Evolutionary conservation across 768 basidiomycete genomes (phyloP), one percentile per base, ranked within the genome.

Genomic region (Leccinum rimulosum): DNA sequence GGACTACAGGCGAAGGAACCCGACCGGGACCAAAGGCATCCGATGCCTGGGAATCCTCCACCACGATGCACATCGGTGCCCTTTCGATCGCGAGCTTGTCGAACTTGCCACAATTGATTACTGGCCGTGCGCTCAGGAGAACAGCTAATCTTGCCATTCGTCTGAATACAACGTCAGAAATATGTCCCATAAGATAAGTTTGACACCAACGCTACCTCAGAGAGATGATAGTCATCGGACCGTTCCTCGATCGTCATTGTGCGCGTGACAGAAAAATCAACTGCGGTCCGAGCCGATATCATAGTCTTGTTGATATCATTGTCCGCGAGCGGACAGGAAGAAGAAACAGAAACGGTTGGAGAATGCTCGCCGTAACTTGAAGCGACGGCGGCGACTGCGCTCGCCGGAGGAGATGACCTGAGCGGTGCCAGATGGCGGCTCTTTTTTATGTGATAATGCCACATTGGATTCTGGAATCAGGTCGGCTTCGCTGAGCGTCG

Each of bases 161-260:
- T 28, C 66, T 68, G 45, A 38, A 51, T 14, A 2, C 15, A 8
- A 19, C 17, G 9, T 67, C 50, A 62, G 30, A 60, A 28, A 15
- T 11, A 4, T 33, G 2, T 25, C 7, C 11, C 17, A 9, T 4
- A 28, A 1, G 14, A 33, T 10, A 45, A 53, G n/a, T 36, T 3
- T 25, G 51, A 10, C 14, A 66, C 64, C 2, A 28, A 68, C 64
- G n/a, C 27, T 2, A 15, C 15, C 19, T 52, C n/a, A 17, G 52
- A 31, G 17, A 11, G 17, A 36, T 11, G 22, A 10, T 11, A 54
- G 14, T 57, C 30, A n/a, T 49, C 9, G 9, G 11, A 15, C n/a
- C 31, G 47, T 38, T 56, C 38, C 25, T 43, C 28, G 1, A 30
- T 12, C 14, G 17, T 7, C 14, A 11, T 36, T 30, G 30, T 27